Base-by-base conservation (phyloP, 2,329 filamentous ascomycete genomes). In the Fusarium mexicanum region DNA sequence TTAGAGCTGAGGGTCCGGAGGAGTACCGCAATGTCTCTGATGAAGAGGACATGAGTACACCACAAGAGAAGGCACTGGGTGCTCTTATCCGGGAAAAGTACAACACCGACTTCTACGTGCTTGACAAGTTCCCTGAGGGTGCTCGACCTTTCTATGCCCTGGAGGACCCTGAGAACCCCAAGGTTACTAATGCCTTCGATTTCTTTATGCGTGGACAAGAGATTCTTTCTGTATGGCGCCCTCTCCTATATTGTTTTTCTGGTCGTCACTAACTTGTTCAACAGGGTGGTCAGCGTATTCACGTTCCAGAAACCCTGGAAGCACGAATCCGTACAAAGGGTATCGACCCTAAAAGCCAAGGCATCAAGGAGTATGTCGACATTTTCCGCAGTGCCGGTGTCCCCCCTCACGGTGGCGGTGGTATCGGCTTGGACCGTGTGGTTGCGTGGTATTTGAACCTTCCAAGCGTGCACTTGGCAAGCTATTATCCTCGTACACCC, bases 171-270 rank as follows among this genome's bases (percentile, higher is more conserved):
- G 85, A 89, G 48, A 89, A 93, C 77, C 87, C 89, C 63, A 86
- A 87, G 41, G 88, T 94, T 73, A 94, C 89, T 17, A 91, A 91
- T 75, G 89, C 89, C 18, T 91, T 88, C 77, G 95, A 98, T 83
- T 94, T 97, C 79, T 97, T 98, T 86, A 91, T 97, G 81, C 91
- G 96, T 66, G 94, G 94, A 8, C 95, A 98, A 83, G 96, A 98
- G 84, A 96, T 98, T 69, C 89, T 98, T 24, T 95, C 93, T 22
- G 95, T 58, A 62, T 59, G 55, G 11, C 18, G 18, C 40, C 8
- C 20, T 35, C 48, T 44, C 38, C 31, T 38, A 26, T 20, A 31
- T 58, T 50, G n/a, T 29, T 24, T 26, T 10, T 38, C 24, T n/a
- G n/a, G 31, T 17, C 40, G 29, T 37, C 38, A 41, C 60, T 58